Conservation (phyloP, 352 stramenopile species). For the Phytophthora tubulina region DNA sequence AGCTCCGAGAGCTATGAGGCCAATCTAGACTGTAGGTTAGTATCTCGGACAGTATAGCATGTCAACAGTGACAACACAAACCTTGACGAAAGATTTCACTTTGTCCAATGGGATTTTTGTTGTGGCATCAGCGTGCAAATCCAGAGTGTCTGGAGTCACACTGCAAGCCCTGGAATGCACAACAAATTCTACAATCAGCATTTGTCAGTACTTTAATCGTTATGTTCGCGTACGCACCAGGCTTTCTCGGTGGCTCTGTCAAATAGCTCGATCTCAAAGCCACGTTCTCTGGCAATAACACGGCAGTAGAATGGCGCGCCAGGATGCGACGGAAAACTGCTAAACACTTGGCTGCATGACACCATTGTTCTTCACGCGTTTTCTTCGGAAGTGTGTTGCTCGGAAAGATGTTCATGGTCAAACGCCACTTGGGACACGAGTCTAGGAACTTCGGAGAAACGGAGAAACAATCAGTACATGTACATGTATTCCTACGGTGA, state of each 20-base stretch:
- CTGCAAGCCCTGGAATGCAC: not conserved
- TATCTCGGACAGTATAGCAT: not conserved
- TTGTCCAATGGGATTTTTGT: constrained; percentile 12
- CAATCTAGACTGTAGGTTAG: not conserved
- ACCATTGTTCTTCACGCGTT: constrained; percentile 5
- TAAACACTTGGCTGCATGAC: constrained; percentile 10
- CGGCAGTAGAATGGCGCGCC: constrained; percentile 5
- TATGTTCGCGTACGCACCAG: constrained; percentile 6
- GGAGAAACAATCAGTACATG: no score
- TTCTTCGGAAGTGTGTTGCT: not conserved
- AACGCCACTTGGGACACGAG: no score
- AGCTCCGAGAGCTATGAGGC: not conserved
- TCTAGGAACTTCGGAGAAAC: no score
- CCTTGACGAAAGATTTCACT: constrained; percentile 14
- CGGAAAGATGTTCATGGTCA: no score
- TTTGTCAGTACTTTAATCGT: no score
- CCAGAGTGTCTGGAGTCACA: constrained; percentile 6
- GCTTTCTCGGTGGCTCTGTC: constrained; percentile 1
- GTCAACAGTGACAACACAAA: not conserved
- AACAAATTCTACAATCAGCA: not conserved
- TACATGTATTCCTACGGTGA: no score
- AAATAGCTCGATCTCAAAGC: constrained; percentile 23
- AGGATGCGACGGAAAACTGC: constrained; percentile 1
- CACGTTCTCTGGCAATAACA: constrained; percentile 9
- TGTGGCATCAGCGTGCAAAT: constrained; percentile 1